Evolutionary conservation across 495 filamentous ascomycete genomes (phyloP).

Genomic region (Penicillium canescens): DNA sequence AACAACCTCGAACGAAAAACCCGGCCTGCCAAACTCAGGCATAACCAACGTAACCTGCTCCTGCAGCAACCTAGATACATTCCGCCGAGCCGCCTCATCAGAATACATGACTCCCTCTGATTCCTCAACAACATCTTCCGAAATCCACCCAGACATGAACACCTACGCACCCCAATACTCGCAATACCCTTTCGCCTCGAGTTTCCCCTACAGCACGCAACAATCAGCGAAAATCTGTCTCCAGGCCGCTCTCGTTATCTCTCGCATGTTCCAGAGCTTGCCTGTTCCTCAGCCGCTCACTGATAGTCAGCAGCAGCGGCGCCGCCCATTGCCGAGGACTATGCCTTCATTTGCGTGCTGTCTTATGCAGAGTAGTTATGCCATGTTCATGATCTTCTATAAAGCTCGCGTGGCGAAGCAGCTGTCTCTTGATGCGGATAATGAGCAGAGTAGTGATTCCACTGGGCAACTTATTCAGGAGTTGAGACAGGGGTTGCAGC

Average conservation of each 20-base stretch:
- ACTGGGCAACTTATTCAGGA: constrained; percentile 50
- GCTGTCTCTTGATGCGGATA: constrained; percentile 37
- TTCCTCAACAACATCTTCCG: constrained; percentile 38
- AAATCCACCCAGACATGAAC: constrained; percentile 35
- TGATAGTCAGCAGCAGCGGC: constrained; percentile 24
- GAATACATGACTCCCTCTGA: constrained; percentile 40
- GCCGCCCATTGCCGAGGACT: constrained; percentile 47
- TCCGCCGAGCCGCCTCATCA: constrained; percentile 34
- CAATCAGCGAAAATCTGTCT: constrained; percentile 58
- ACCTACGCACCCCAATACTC: constrained; percentile 23
- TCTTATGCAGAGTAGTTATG: constrained; percentile 63
- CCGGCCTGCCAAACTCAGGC: constrained; percentile 28
- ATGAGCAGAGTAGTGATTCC: constrained; percentile 29
- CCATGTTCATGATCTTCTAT: constrained; percentile 57
- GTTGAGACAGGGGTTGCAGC: constrained; percentile 52
- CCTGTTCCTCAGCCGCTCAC: constrained; percentile 47
- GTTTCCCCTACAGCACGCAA: constrained; percentile 53
- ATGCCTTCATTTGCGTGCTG: constrained; percentile 65
- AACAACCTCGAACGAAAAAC: constrained; percentile 10
- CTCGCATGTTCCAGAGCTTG: constrained; percentile 50
- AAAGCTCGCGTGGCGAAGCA: constrained; percentile 51
- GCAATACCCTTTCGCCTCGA: constrained; percentile 33
- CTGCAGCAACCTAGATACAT: constrained; percentile 34
- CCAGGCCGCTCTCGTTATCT: constrained; percentile 50
- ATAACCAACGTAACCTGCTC: constrained; percentile 36